Conservation (phyloP, 2,329 filamentous ascomycete genomes). For the Emergomyces africanus region DNA sequence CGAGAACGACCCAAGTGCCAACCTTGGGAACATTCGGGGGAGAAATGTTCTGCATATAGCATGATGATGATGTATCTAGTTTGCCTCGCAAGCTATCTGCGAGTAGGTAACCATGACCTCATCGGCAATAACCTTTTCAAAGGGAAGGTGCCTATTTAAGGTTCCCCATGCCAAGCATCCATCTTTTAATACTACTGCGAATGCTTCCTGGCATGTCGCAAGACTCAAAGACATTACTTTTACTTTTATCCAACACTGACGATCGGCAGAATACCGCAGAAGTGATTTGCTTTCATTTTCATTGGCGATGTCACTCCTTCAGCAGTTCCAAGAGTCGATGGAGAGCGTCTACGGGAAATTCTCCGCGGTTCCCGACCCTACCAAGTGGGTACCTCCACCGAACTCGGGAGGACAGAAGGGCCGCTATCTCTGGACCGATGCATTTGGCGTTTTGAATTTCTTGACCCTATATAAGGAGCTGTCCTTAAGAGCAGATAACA, state of each 20-base stretch:
- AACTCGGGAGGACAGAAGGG: conserved; percentile 43
- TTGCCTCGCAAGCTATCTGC: not conserved
- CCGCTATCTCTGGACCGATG: conserved; percentile 49
- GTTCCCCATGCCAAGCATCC: not conserved
- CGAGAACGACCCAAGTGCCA: not conserved
- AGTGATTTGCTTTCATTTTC: not conserved
- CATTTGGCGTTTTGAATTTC: conserved; percentile 48
- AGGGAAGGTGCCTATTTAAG: too few species aligned
- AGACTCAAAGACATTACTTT: not conserved
- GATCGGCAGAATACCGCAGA: not conserved
- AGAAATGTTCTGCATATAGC: not conserved
- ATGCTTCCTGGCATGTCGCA: not conserved
- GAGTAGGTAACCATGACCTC: not conserved
- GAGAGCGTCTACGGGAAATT: conserved; percentile 30
- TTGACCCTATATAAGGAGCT: conserved; percentile 39
- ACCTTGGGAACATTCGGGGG: not conserved
- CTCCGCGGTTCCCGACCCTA: conserved; percentile 17
- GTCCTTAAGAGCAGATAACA: conserved; percentile 4
- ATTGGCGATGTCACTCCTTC: conserved; percentile 6
- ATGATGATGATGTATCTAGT: not conserved
- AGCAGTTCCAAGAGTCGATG: conserved; percentile 16
- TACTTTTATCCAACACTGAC: not conserved
- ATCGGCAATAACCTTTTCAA: not conserved
- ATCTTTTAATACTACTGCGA: not conserved
- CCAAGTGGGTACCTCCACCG: conserved; percentile 36